Base-by-base conservation (phyloP, 768 basidiomycete genomes). In the Cystofilobasidium capitatum region DNA sequence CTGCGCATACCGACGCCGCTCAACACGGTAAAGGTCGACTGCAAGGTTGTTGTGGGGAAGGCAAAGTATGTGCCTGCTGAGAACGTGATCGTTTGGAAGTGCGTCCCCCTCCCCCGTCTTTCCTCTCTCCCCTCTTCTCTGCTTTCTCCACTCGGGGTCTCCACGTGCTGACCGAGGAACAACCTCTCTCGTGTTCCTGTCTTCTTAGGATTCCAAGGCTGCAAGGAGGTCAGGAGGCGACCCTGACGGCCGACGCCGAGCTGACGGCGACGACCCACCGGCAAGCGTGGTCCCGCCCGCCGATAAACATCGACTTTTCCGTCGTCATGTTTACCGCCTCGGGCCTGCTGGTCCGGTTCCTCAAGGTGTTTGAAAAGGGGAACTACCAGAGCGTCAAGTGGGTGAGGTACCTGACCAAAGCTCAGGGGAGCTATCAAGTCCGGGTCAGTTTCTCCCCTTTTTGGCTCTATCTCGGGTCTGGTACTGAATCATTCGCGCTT, bases 271-370 rank as follows among this genome's bases (percentile, higher is more conserved):
- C 91, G 37, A 99, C 96, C 0, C 83, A 85, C 68, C 86, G 91
- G 39, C 92, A 97, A 82, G 86, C 94, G 5, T 99, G 96, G 96
- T 92, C 93, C 3, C 82, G 96, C 64, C 96, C 96, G 22, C 96
- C 96, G 9, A 98, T 99, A 74, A 90, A 94, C 72, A 86, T 98
- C 70, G 96, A 99, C 77, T 99, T 99, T 79, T 91, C 76, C 49
- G 96, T 99, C 66, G 82, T 99, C 72, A 99, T 99, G 96, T 91
- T 98, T 78, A 98, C 96, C 0, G 83, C 96, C 14, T 97, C 94
- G 14, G 96, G 96, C 1, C 77, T 99, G 73, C 88, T 94, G 60
- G 96, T 99, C 49, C 84, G 94, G 62, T 99, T 97, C 82, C 79
- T 99, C 74, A 98, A 97, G 77, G 94, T 99, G 22, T 98, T 97